These are phyloP conservation scores for Aotearoamyces nothofagi DNA, from an alignment of 2,329 filamentous ascomycete genomes.

Conservation along the genomic window DNA sequence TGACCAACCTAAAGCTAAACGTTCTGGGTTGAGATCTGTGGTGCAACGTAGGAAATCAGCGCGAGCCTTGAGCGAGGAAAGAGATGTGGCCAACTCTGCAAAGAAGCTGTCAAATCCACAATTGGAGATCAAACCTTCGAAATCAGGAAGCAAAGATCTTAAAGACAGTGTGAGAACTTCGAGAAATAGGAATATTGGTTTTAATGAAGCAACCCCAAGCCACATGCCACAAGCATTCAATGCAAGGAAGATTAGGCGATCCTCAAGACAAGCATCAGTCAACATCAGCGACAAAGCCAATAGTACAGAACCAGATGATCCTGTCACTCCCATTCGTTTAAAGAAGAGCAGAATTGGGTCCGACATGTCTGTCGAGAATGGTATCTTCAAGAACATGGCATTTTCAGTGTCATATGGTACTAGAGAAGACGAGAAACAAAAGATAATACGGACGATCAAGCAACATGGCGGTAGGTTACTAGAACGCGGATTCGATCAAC, in stretches of 20 bases:
- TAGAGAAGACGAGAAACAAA: conserved; percentile 35
- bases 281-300: neutral
- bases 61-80: neutral
- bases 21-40: too few relatives aligned
- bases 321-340: neutral
- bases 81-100: neutral
- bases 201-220: neutral
- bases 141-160: too few relatives aligned
- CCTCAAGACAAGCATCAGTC: neutral
- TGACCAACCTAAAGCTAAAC: too few relatives aligned
- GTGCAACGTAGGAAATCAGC: too few relatives aligned
- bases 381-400: conserved; percentile 66
- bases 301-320: neutral
- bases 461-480: conserved; percentile 61
- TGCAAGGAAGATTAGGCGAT: neutral
- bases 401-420: conserved; percentile 67
- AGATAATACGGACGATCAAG: conserved; percentile 46
- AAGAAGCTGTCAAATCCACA: too few relatives aligned
- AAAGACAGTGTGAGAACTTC: neutral
- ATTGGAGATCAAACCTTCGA: too few relatives aligned
- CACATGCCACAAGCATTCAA: neutral
- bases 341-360: neutral
- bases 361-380: too few relatives aligned
- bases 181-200: neutral
- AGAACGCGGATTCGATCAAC: conserved; percentile 60